phyloP scores from a whole-genome alignment of 495 filamentous ascomycete genomes.

The Rhypophila decipiens region DNA sequence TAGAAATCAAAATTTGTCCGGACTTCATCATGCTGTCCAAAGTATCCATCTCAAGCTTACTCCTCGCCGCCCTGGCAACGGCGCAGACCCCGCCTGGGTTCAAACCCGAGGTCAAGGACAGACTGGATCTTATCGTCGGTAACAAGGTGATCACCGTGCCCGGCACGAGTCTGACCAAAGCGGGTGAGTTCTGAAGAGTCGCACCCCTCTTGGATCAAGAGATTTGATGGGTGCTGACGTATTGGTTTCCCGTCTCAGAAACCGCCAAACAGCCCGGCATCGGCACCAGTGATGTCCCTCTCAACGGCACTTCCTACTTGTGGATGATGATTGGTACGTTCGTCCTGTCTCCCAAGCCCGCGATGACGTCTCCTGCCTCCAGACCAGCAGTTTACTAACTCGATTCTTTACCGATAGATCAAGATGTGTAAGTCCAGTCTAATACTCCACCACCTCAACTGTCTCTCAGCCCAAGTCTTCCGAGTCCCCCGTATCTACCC shows the following conservation, averaged over 20 bases:
- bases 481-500: too few relatives aligned
- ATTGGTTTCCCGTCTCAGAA: too few relatives aligned
- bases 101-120: background rate
- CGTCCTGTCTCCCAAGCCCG: background rate
- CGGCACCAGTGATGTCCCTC: conserved; percentile 27
- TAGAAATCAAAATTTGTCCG: background rate
- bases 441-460: too few relatives aligned
- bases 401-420: conserved; percentile 17
- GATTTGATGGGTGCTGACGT: too few relatives aligned
- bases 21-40: background rate
- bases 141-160: background rate
- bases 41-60: background rate
- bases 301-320: conserved; percentile 34
- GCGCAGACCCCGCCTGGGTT: background rate
- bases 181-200: background rate
- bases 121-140: background rate
- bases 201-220: background rate
- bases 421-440: conserved; percentile 36
- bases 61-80: background rate
- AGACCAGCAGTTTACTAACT: too few relatives aligned
- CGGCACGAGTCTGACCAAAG: background rate
- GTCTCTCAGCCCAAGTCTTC: too few relatives aligned
- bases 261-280: conserved; percentile 36
- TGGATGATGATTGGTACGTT: conserved; percentile 44
- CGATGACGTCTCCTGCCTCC: too few relatives aligned